A percentile compares a stretch with the other conserved stretches of the same genome.
These are phyloP conservation scores for Clitocybe nebularis DNA, from an alignment of 1,284 basidiomycete species.

Conservation along the genomic window DNA sequence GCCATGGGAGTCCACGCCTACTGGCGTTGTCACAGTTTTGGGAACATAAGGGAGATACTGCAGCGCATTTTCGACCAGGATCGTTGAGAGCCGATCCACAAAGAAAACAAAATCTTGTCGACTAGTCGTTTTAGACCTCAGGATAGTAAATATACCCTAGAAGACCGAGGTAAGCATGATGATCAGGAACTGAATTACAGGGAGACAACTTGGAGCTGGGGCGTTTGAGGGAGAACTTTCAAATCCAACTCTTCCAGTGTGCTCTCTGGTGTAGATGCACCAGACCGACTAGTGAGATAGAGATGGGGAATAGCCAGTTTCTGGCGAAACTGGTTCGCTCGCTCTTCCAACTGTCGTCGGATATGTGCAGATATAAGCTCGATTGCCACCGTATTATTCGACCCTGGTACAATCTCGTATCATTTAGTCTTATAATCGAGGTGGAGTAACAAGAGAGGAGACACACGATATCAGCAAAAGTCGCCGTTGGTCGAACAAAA, in stretches of 20 bases:
- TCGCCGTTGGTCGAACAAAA: constrained; percentile 87
- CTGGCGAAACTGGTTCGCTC: constrained; percentile 71
- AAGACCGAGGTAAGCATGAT: background rate
- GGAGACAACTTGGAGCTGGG: constrained; percentile 67
- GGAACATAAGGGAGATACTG: constrained; percentile 72
- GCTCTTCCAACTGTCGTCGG: constrained; percentile 76
- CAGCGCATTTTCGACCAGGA: constrained; percentile 84
- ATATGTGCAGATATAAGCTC: constrained; percentile 93
- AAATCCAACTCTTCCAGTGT: constrained; percentile 49
- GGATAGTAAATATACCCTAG: constrained; percentile 85
- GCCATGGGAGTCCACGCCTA: constrained; percentile 55
- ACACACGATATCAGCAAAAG: constrained; percentile 84
- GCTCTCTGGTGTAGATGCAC: constrained; percentile 28
- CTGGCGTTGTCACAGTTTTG: constrained; percentile 68
- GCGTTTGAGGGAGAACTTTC: constrained; percentile 73
- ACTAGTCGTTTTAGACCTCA: constrained; percentile 69
- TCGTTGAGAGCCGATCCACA: constrained; percentile 79
- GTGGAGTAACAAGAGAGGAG: background rate
- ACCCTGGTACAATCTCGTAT: constrained; percentile 86
- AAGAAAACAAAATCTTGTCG: constrained; percentile 90
- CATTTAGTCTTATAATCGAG: background rate
- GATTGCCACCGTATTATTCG: constrained; percentile 86
- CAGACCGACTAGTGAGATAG: constrained; percentile 30
- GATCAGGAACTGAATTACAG: no score
- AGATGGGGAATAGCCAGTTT: constrained; percentile 55